phyloP scores from a whole-genome alignment of 1,284 basidiomycete genomes.

The Cyathus olla region DNA sequence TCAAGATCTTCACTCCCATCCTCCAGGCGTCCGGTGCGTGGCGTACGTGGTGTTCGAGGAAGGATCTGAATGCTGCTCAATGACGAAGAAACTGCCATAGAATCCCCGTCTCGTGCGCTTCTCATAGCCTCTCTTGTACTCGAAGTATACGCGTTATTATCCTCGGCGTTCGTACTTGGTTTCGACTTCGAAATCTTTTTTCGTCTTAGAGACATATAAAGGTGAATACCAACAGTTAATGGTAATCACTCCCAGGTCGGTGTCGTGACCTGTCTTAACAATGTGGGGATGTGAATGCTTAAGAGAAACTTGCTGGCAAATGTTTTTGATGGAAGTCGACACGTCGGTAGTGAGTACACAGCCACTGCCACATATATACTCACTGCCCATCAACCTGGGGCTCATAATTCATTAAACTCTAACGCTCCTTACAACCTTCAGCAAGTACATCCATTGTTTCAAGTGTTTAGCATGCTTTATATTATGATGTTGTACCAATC shows the following conservation, averaged over 20 bases:
- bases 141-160: not conserved
- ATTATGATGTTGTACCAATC: too few species aligned
- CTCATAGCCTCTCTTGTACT: slow-evolving; percentile 45
- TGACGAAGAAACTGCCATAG: slow-evolving; percentile 60
- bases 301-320: too few species aligned
- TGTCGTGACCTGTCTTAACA: too few species aligned
- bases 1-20: slow-evolving; percentile 69
- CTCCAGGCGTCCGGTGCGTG: slow-evolving; percentile 44
- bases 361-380: too few species aligned
- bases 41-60: slow-evolving; percentile 69
- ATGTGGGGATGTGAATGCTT: too few species aligned
- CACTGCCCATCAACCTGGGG: too few species aligned
- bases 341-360: too few species aligned
- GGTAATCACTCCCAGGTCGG: not conserved
- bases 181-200: not conserved
- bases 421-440: too few species aligned
- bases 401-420: too few species aligned
- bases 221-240: not conserved
- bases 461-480: too few species aligned
- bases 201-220: not conserved
- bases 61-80: slow-evolving; percentile 73
- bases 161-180: not conserved
- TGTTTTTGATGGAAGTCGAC: too few species aligned
- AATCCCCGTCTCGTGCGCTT: slow-evolving; percentile 36
- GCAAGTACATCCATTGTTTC: too few species aligned